Evolutionary conservation across 192 early-diverging fungal genomes (phyloP), one percentile per base, ranked within the genome.

Genomic region (Backusella tarrabulga): DNA sequence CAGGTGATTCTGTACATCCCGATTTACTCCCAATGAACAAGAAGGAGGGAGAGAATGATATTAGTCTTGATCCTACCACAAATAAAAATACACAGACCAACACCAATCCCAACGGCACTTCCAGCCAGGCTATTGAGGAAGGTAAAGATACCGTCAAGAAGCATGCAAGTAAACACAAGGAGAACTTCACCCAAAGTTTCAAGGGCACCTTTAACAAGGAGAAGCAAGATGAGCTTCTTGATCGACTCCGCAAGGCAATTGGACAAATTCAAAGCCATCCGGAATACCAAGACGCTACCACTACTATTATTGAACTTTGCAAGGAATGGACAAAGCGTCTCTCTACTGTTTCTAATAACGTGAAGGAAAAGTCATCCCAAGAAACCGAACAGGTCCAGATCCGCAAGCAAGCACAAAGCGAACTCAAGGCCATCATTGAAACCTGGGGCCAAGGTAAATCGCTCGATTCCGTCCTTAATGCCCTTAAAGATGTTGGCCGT

Each of bases 401-500:
- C 38, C 79, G 82, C 72, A 36, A 68, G 66, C 32, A 81, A 5
- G 80, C 84, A 4, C 75, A 70, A 7, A 4, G 75, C 3, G 84
- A 85, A 71, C 76, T 81, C 44, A 81, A 85, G 60, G 54, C 81
- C 12, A 83, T 85, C 34, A 72, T 83, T 21, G 80, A 85, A 70
- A 77, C 72, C 14, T 85, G 84, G 84, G 84, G 82, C 1, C 84
- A 85, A 67, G 84, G 80, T 4, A 73, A 83, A 23, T 29, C 68
- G 7, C 67, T 85, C 23, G 82, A 85, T 44, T 78, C 76, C 2
- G 72, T 85, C n/a, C 78, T 85, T 41, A 34, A 32, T 4, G 44
- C 67, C 6, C 52, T 85, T 21, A 67, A 83, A 34, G 67, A 79
- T n/a, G 71, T 85, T 19, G 75, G 73, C 60, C 11, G 32, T 9